These are phyloP conservation scores for Trichosanthes cucumerina DNA, from an alignment of 306 rosid genomes.

Conservation along the genomic window DNA sequence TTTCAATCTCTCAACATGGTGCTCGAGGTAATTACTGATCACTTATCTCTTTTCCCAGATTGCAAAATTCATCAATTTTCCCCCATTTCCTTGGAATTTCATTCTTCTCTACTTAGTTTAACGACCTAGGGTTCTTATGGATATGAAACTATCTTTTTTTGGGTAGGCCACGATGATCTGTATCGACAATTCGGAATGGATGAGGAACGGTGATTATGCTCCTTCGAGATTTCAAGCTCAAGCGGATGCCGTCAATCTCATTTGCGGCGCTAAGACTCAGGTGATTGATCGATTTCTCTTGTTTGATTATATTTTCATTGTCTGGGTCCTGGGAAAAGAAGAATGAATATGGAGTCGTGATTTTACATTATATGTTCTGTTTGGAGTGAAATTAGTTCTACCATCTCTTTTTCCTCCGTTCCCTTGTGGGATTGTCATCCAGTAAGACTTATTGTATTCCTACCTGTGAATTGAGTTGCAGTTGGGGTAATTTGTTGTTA, in stretches of 20 bases:
- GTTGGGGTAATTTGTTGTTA: neutral
- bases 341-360: neutral
- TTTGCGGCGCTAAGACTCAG: slow-evolving; percentile 97
- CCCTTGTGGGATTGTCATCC: neutral
- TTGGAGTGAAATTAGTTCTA: slow-evolving; percentile 76
- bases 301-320: neutral
- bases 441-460: slow-evolving; percentile 28
- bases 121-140: slow-evolving; percentile 2
- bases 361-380: neutral
- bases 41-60: neutral
- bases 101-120: neutral
- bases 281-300: slow-evolving; percentile 14
- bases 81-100: neutral
- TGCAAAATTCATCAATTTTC: neutral
- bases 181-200: slow-evolving; percentile 93
- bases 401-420: slow-evolving; percentile 47
- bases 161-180: slow-evolving; percentile 91
- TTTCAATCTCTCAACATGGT: slow-evolving; percentile 2
- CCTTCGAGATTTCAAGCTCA: slow-evolving; percentile 89
- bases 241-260: slow-evolving; percentile 75
- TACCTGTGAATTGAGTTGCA: slow-evolving; percentile 52
- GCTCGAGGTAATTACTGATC: slow-evolving; percentile 9
- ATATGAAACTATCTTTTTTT: neutral
- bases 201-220: slow-evolving; percentile 90
- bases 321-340: neutral